A percentile compares a stretch with the other conserved stretches of the same genome.
These are phyloP conservation scores for Trametes punicea DNA, from an alignment of 768 basidiomycete species.

Conservation along the genomic window DNA sequence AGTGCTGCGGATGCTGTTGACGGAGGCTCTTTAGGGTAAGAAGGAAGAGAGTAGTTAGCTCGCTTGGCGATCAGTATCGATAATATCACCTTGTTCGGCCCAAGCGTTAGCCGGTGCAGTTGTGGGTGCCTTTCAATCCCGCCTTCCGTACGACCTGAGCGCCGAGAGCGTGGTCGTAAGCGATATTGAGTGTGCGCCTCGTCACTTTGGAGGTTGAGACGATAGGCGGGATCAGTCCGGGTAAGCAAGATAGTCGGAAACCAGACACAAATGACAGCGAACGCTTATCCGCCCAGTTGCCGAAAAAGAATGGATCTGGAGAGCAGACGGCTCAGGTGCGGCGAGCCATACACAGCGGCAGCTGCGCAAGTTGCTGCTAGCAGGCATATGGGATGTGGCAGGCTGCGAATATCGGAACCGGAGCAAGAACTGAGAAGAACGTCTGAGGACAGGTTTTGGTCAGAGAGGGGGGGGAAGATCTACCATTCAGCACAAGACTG, in stretches of 20 bases:
- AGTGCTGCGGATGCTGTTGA: neutral
- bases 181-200: neutral
- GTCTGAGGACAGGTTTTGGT: conserved; percentile 1
- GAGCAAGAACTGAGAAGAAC: conserved; percentile 1
- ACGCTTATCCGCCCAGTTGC: neutral
- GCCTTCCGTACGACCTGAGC: neutral
- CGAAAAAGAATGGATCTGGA: neutral
- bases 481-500: too few species aligned
- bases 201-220: neutral
- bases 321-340: neutral
- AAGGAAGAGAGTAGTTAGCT: neutral
- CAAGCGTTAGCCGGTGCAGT: neutral
- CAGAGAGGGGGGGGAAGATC: neutral
- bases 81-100: neutral
- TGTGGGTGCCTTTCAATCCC: conserved; percentile 7
- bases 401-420: too few species aligned
- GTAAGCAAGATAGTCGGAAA: neutral
- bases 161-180: neutral
- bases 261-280: neutral
- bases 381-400: conserved; percentile 8
- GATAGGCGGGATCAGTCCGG: neutral
- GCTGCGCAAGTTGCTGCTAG: neutral
- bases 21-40: neutral
- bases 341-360: neutral
- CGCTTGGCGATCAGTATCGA: conserved; percentile 3